Evolutionary conservation across 345 rosid species (phyloP), one percentile per base, ranked within the genome.

Genomic region (Trapa bicornis): DNA sequence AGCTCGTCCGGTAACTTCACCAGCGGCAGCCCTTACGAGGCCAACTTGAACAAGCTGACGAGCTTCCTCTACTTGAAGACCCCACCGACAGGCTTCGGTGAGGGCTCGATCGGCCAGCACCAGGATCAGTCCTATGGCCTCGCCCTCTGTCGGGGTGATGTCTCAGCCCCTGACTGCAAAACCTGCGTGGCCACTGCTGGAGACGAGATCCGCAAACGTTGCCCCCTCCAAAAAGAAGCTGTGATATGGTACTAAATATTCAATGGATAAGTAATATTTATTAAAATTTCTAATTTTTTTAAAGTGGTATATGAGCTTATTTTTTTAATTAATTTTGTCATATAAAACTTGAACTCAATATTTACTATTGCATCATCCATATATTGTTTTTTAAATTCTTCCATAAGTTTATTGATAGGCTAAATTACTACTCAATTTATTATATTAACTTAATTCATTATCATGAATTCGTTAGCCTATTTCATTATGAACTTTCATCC

Each of bases 131-230:
- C 66, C 8, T 60, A 74, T 15, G 83, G 80, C 2, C 80, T 82
- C 14, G 74, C 77, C n/a, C 76, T 77, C 0, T 82, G 83, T 14
- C 75, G 80, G 48, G 83, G 83, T 1, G 83, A 80, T 32, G 74
- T 69, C 47, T 69, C 74, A 4, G 33, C 60, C 37, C 13, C 74
- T 1, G 77, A 77, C 39, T 82, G 86, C 80, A 65, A 68, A 48
- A 43, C 79, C 48, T 82, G 86, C 9, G 70, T 80, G 7, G 79
- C 45, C 4, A 54, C 75, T 0, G 82, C 83, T 11, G 29, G 70
- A 22, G 33, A 42, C 0, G 80, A 75, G 72, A 73, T 74, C 47
- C 77, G 73, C 33, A 70, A 22, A 37, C 76, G 68, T 4, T 82
- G 83, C 52, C 83, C 82, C 0, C 14, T 8, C 58, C 74, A 72